Conservation (phyloP, 2,329 filamentous ascomycete genomes). For the Aquanectria penicillioides region DNA sequence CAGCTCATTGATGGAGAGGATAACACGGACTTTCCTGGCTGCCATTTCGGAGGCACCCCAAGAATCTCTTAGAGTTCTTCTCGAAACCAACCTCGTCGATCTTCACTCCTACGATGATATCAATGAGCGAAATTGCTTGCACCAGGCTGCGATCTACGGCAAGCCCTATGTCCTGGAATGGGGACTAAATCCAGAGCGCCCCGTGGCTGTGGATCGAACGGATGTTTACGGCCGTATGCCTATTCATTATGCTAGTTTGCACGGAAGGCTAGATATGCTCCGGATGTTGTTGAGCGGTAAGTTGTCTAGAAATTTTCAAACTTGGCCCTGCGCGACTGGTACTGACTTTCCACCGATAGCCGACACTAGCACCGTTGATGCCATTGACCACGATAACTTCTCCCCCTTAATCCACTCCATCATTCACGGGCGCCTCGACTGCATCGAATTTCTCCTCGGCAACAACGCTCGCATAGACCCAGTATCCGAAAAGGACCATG, state of each 20-base stretch:
- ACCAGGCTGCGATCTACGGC: conserved; percentile 96
- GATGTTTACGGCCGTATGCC: conserved; percentile 96
- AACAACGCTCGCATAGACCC: conserved; percentile 88
- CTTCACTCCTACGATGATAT: conserved; percentile 97
- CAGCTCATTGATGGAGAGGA: conserved; percentile 72
- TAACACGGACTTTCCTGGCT: conserved; percentile 90
- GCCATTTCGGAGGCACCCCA: conserved; percentile 87
- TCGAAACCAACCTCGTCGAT: conserved; percentile 85
- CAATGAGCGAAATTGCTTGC: conserved; percentile 94
- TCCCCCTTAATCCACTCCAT: conserved; percentile 96
- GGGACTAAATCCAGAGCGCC: conserved; percentile 71
- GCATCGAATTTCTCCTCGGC: conserved; percentile 80
- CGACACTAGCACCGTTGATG: conserved; percentile 80
- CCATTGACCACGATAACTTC: conserved; percentile 96
- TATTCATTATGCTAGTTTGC: conserved; percentile 95
- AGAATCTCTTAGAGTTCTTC: conserved; percentile 77
- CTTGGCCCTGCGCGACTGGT: background rate
- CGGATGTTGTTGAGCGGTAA: conserved; percentile 74
- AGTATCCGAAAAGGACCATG: conserved; percentile 86
- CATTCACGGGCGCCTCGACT: conserved; percentile 84
- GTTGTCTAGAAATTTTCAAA: conserved; percentile 18
- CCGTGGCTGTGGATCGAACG: conserved; percentile 79
- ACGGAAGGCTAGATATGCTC: conserved; percentile 87
- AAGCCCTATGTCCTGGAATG: conserved; percentile 80
- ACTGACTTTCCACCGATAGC: conserved; percentile 52